A percentile compares a stretch with the other conserved stretches of the same genome.
phyloP scores from a whole-genome alignment of 331 rosid species.

The Rhamnella rubrinervis region DNA sequence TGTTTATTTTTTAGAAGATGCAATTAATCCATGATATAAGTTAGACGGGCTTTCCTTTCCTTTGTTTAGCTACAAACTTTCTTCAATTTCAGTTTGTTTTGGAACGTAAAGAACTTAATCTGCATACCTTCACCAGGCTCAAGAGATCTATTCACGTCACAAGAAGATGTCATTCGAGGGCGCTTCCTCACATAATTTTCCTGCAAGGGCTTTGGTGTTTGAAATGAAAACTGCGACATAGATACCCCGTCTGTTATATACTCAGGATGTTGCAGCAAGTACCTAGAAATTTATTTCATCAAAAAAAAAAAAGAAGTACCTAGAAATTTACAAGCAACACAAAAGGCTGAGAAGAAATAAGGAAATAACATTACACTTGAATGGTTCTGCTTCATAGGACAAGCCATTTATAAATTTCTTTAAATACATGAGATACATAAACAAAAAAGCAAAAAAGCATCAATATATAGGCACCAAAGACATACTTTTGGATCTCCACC shows the following conservation, averaged over 20 bases:
- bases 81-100: not conserved
- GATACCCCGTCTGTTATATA: slow-evolving; percentile 48
- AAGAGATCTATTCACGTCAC: slow-evolving; percentile 33
- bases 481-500: slow-evolving; percentile 85
- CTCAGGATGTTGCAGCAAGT: slow-evolving; percentile 78
- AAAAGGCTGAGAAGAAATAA: not conserved
- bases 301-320: slow-evolving; percentile 39
- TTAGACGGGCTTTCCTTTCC: not conserved
- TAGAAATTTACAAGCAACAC: slow-evolving; percentile 27
- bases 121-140: slow-evolving; percentile 60
- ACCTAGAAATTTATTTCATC: slow-evolving; percentile 36
- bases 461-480: slow-evolving; percentile 7
- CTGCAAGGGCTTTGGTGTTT: slow-evolving; percentile 75
- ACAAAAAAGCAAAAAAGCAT: not conserved
- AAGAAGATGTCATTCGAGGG: slow-evolving; percentile 38
- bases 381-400: slow-evolving; percentile 1
- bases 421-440: not conserved
- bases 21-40: not conserved
- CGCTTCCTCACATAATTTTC: slow-evolving; percentile 91
- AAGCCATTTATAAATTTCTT: no score
- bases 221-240: slow-evolving; percentile 70
- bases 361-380: not conserved
- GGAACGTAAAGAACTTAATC: not conserved
- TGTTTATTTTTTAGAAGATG: not conserved
- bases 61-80: not conserved